These are phyloP conservation scores for Taphrina populina DNA, from an alignment of 1,139 yeast genomes.

Conservation along the genomic window DNA sequence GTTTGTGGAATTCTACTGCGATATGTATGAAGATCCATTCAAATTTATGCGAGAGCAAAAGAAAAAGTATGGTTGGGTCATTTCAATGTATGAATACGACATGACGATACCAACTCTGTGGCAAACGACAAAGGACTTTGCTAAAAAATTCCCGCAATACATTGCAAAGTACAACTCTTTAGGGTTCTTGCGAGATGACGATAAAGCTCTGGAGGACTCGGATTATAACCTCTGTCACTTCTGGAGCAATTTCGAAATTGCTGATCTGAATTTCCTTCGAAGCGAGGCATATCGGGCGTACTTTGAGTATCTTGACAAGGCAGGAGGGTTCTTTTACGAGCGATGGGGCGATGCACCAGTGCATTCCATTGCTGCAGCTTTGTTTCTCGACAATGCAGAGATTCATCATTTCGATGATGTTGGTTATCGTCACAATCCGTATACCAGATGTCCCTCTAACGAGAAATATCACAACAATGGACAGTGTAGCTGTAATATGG, in stretches of 20 bases:
- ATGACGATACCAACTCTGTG: conserved; percentile 80
- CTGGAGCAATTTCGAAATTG: conserved; percentile 72
- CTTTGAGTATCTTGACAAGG: conserved; percentile 59
- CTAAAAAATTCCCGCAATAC: conserved; percentile 62
- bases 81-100: conserved; percentile 77
- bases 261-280: conserved; percentile 62
- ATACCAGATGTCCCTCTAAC: conserved; percentile 72
- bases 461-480: conserved; percentile 52
- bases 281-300: conserved; percentile 63
- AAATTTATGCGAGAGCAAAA: conserved; percentile 73
- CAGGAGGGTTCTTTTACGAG: conserved; percentile 79
- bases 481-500: conserved; percentile 67
- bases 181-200: conserved; percentile 54
- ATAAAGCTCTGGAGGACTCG: conserved; percentile 62
- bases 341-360: conserved; percentile 95
- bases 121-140: conserved; percentile 69
- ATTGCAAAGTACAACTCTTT: conserved; percentile 61
- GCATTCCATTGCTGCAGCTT: conserved; percentile 81
- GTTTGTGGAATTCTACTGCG: conserved; percentile 72
- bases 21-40: conserved; percentile 77
- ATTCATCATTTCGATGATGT: conserved; percentile 78
- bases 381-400: conserved; percentile 64
- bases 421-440: conserved; percentile 79
- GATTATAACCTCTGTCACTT: conserved; percentile 71
- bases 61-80: conserved; percentile 74